Conservation (phyloP, 2,329 filamentous ascomycete genomes). For the Hypoxylon sp. region DNA sequence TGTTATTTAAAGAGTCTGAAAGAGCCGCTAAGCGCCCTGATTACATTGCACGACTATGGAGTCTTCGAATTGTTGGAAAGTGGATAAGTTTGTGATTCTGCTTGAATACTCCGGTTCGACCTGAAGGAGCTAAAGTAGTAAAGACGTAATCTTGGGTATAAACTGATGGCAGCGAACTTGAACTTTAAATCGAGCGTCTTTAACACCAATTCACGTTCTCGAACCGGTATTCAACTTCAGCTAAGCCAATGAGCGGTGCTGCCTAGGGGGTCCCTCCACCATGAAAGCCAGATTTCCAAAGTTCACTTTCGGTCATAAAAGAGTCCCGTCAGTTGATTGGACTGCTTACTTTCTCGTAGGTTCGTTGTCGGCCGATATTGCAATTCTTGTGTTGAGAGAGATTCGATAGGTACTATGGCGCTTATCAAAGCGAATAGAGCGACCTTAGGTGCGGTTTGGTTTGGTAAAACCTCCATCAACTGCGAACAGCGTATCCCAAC, state of each 20-base stretch:
- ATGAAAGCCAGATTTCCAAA: conserved; percentile 18
- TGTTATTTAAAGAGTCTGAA: conserved; percentile 20
- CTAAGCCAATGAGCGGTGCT: conserved; percentile 21
- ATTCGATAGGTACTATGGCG: conserved; percentile 15
- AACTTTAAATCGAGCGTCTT: conserved; percentile 12
- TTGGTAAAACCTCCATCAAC: conserved; percentile 24
- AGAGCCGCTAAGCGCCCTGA: conserved; percentile 14
- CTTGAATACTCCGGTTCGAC: conserved; percentile 13
- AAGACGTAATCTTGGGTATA: conserved; percentile 22
- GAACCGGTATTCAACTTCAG: conserved; percentile 29
- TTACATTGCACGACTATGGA: conserved; percentile 26
- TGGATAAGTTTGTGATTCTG: conserved; percentile 20
- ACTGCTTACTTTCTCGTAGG: conserved; percentile 17
- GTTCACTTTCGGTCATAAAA: conserved; percentile 9
- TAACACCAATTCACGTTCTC: conserved; percentile 12
- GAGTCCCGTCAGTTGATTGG: conserved; percentile 24
- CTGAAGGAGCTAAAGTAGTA: conserved; percentile 13
- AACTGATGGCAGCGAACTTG: conserved; percentile 21
- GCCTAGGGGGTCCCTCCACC: conserved; percentile 16
- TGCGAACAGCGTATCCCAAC: conserved; percentile 22
- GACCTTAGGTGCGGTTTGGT: conserved; percentile 12
- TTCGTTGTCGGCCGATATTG: conserved; percentile 12
- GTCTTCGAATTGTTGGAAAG: conserved; percentile 25
- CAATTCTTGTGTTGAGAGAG: conserved; percentile 7
- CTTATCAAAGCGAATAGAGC: conserved; percentile 23